Conservation (phyloP, 177 flowering plant genomes). For the Vitis hybrid region DNA sequence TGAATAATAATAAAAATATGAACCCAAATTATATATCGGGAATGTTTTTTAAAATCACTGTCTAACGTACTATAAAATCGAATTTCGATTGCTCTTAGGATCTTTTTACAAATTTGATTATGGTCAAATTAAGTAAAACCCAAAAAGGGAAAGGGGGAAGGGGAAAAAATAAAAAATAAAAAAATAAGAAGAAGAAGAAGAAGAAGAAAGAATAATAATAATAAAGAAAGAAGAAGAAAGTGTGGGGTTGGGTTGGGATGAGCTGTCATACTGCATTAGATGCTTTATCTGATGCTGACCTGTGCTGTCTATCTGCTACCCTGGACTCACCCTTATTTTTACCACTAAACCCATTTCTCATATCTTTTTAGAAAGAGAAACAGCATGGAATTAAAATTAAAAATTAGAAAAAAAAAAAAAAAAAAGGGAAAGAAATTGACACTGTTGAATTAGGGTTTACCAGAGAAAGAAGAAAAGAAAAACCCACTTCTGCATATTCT, state of each 20-base stretch:
- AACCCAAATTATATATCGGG: too few species aligned
- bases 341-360: neutral
- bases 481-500: too few species aligned
- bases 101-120: too few species aligned
- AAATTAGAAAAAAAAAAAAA: too few species aligned
- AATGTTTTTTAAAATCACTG: too few species aligned
- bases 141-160: neutral
- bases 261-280: conserved; percentile 38
- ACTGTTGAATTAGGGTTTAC: too few species aligned
- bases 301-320: conserved; percentile 25
- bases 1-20: too few species aligned
- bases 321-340: conserved; percentile 7
- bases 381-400: neutral
- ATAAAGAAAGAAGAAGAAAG: neutral
- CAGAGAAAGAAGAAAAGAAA: too few species aligned
- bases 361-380: neutral
- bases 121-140: neutral
- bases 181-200: neutral
- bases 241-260: conserved; percentile 44
- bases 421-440: too few species aligned
- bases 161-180: neutral
- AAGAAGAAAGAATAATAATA: neutral
- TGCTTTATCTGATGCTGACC: conserved; percentile 32
- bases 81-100: too few species aligned
- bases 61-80: too few species aligned